Evolutionary conservation across 2,329 filamentous ascomycete species (phyloP).

Genomic region (Aspergillus ibericus): DNA sequence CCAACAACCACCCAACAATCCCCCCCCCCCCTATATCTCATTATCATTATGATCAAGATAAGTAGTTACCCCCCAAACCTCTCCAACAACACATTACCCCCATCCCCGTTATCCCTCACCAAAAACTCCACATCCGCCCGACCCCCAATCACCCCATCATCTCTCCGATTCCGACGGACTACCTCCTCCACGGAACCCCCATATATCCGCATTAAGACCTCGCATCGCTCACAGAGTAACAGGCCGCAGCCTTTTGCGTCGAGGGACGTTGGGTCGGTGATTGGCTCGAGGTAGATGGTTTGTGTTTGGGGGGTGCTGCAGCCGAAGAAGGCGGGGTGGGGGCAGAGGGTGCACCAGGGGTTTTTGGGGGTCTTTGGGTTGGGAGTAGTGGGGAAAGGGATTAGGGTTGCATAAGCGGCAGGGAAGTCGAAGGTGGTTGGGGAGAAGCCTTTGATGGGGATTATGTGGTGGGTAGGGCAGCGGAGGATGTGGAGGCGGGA

Average conservation of each 20-base stretch:
- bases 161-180: constrained; percentile 14
- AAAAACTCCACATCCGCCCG: constrained; percentile 32
- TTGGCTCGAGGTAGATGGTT: constrained; percentile 11
- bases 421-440: constrained; percentile 19
- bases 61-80: neutral
- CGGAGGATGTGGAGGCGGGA: neutral
- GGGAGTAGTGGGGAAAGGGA: constrained; percentile 12
- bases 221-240: constrained; percentile 31
- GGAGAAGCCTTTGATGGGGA: neutral
- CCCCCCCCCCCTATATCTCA: neutral
- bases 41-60: too few relatives aligned
- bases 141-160: constrained; percentile 16
- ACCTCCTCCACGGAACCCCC: constrained; percentile 22
- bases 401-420: constrained; percentile 27
- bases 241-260: constrained; percentile 29
- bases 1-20: too few relatives aligned
- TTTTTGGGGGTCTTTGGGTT: too few relatives aligned
- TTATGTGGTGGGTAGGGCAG: neutral
- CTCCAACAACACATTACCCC: constrained; percentile 14
- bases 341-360: constrained; percentile 46
- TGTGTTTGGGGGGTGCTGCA: constrained; percentile 27
- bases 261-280: neutral
- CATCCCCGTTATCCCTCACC: constrained; percentile 17
- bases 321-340: constrained; percentile 37
- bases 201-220: constrained; percentile 15